Conservation (phyloP, 257 asterid species). For the Nyctanthes arbortristis region DNA sequence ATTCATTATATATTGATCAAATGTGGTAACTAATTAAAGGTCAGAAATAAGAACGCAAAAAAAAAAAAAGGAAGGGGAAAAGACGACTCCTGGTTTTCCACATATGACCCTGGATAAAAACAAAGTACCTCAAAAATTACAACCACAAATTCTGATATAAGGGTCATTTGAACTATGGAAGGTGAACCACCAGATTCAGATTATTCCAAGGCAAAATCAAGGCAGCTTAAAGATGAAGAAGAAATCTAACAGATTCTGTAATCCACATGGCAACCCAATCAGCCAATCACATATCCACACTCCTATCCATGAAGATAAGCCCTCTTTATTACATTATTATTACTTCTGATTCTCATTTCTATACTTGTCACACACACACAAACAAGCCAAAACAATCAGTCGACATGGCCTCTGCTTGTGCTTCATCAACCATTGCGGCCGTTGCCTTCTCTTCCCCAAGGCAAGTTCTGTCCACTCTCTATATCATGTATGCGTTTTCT, state of each 20-base stretch:
- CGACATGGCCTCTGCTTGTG: constrained; percentile 82
- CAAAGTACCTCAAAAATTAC: background rate
- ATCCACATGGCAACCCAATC: constrained; percentile 71
- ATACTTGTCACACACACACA: constrained; percentile 25
- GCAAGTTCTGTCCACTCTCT: constrained; percentile 41
- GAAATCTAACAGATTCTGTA: constrained; percentile 51
- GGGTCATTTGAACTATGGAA: background rate
- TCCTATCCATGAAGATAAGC: constrained; percentile 81
- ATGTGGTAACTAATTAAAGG: no score
- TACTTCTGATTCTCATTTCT: constrained; percentile 31
- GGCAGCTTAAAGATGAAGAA: constrained; percentile 35
- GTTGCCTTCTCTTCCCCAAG: constrained; percentile 80
- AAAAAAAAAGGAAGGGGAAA: background rate
- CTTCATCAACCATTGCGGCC: constrained; percentile 90
- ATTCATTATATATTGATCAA: no score
- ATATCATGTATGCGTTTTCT: no score
- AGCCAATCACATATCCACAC: constrained; percentile 67
- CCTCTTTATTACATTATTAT: constrained; percentile 30
- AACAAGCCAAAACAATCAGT: constrained; percentile 7
- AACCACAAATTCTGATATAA: background rate
- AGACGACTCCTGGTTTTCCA: no score
- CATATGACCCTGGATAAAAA: background rate
- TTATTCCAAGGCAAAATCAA: constrained; percentile 40
- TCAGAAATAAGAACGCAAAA: no score
- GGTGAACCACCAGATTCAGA: constrained; percentile 53